Percentiles rank a stretch among this genome's conserved stretches.
Conservation (phyloP, 176 grass and related monocot genomes). For the Neostapfia colusana region DNA sequence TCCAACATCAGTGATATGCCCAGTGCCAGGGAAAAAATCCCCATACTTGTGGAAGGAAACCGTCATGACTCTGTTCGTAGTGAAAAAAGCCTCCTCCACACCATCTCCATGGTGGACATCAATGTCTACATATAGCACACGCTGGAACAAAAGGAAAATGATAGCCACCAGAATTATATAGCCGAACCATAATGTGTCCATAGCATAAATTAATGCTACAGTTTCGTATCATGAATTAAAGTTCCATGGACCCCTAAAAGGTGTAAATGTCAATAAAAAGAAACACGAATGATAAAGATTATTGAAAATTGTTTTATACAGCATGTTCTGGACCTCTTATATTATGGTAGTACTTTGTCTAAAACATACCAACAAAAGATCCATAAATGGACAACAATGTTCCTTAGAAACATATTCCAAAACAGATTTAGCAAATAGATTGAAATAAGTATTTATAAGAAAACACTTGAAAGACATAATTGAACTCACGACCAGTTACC, state of each 20-base stretch:
- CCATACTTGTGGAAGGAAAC: constrained; percentile 97
- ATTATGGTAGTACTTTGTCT: background rate
- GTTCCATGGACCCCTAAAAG: background rate
- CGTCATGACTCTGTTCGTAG: constrained; percentile 87
- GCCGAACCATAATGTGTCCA: constrained; percentile 8
- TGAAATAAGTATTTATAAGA: constrained; percentile 6
- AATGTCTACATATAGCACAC: too few relatives aligned
- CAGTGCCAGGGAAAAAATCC: constrained; percentile 89
- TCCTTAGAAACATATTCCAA: constrained; percentile 15
- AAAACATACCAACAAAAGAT: constrained; percentile 15
- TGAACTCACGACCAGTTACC: constrained; percentile 7
- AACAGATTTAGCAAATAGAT: constrained; percentile 7
- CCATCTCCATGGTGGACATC: constrained; percentile 97
- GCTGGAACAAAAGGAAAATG: constrained; percentile 54
- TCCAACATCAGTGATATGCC: constrained; percentile 74
- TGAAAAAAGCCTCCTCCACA: constrained; percentile 93
- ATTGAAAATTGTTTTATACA: background rate
- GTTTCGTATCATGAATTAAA: background rate
- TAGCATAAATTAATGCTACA: constrained; percentile 14
- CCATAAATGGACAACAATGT: background rate
- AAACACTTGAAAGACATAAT: constrained; percentile 4
- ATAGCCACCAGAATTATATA: constrained; percentile 25
- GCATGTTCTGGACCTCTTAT: background rate
- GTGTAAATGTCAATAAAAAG: background rate
- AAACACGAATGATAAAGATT: background rate